Conservation (phyloP, 2,329 filamentous ascomycete species). For the Leptosphaerulina australis region DNA sequence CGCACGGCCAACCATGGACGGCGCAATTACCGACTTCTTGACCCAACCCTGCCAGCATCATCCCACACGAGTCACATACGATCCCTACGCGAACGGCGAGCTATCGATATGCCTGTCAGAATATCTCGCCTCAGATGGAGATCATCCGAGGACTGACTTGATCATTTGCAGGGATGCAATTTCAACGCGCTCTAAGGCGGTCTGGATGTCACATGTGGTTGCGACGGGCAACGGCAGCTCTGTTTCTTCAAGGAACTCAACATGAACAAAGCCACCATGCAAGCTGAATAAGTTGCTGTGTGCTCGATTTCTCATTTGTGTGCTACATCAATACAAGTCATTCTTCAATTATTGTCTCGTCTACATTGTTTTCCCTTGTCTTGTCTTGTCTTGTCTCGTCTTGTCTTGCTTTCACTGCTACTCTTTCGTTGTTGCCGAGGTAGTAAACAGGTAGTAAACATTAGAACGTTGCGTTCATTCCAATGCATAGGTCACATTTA, state of each 20-base stretch:
- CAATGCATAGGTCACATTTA: constrained; percentile 41
- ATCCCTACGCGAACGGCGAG: not conserved
- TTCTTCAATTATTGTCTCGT: not conserved
- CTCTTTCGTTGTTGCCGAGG: not conserved
- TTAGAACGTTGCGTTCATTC: not conserved
- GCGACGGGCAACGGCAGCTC: constrained; percentile 11
- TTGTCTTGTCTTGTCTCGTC: not conserved
- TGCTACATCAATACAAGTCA: constrained; percentile 5
- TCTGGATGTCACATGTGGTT: constrained; percentile 25
- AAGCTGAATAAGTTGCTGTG: constrained; percentile 17
- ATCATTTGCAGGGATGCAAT: constrained; percentile 19
- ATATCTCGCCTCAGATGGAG: constrained; percentile 6
- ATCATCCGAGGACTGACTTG: constrained; percentile 21
- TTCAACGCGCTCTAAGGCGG: constrained; percentile 13
- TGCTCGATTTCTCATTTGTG: constrained; percentile 9
- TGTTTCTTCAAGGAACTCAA: constrained; percentile 34
- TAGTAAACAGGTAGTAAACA: not conserved
- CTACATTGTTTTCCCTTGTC: not conserved
- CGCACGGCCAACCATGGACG: constrained; percentile 1
- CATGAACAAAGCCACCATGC: constrained; percentile 41
- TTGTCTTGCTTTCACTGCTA: not conserved
- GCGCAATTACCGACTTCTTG: constrained; percentile 6
- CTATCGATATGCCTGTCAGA: constrained; percentile 9
- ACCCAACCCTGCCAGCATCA: constrained; percentile 7
- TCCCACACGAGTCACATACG: constrained; percentile 1